A percentile compares a stretch with the other conserved stretches of the same genome.
phyloP scores from a whole-genome alignment of 345 rosid genomes.

The Anastatica hierochuntica region DNA sequence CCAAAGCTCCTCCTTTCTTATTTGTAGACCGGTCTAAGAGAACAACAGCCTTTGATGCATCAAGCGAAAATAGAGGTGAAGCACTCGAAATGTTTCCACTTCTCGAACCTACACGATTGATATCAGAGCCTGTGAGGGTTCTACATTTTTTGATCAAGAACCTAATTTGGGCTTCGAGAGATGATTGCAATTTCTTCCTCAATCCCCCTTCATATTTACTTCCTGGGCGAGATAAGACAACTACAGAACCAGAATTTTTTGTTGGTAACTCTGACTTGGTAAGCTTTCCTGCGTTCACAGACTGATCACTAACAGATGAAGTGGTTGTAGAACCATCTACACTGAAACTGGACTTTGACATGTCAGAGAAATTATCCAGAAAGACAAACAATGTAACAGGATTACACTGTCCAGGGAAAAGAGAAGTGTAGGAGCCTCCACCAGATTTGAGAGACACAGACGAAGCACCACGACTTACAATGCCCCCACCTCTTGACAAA shows the following conservation, averaged over 20 bases:
- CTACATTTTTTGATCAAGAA: constrained; percentile 73
- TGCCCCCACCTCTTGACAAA: constrained; percentile 44
- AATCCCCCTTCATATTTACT: constrained; percentile 62
- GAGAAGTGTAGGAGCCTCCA: constrained; percentile 49
- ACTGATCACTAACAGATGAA: constrained; percentile 31
- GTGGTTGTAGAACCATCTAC: constrained; percentile 42
- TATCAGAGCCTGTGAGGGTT: constrained; percentile 50
- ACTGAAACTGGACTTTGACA: constrained; percentile 24
- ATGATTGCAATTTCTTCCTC: constrained; percentile 66
- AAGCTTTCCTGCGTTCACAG: constrained; percentile 36
- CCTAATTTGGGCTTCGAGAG: constrained; percentile 70
- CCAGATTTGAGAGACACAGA: constrained; percentile 67
- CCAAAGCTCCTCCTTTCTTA: constrained; percentile 54
- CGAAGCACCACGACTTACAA: constrained; percentile 38
- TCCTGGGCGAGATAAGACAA: constrained; percentile 70
- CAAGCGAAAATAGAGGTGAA: constrained; percentile 66
- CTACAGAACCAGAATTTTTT: constrained; percentile 62
- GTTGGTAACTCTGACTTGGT: constrained; percentile 42
- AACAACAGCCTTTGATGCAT: constrained; percentile 67
- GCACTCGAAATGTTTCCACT: constrained; percentile 46
- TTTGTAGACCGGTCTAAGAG: constrained; percentile 41
- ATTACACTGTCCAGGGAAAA: constrained; percentile 76
- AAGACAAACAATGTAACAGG: constrained; percentile 67
- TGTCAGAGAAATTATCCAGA: constrained; percentile 54
- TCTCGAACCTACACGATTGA: constrained; percentile 47